These are phyloP conservation scores for Botrytis hyacinthi DNA, from an alignment of 2,329 filamentous ascomycete species.

Conservation along the genomic window DNA sequence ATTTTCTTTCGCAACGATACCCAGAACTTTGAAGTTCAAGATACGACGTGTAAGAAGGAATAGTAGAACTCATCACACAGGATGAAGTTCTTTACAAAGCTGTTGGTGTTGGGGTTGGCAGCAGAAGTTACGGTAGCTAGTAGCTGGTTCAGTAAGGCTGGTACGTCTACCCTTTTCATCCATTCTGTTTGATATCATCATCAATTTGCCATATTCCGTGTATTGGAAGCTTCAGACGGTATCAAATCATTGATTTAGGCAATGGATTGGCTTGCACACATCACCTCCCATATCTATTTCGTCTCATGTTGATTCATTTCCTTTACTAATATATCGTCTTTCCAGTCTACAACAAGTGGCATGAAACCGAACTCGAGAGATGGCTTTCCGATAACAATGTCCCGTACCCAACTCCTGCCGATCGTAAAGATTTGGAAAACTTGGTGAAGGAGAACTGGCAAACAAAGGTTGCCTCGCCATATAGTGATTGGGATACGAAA, in stretches of 20 bases:
- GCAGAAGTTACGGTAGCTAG: slow-evolving; percentile 68
- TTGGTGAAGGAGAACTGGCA: slow-evolving; percentile 92
- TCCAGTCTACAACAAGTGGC: slow-evolving; percentile 96
- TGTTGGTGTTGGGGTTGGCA: slow-evolving; percentile 70
- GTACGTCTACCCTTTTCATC: slow-evolving; percentile 52
- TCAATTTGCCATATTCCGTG: background rate
- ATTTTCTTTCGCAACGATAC: background rate
- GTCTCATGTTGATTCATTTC: background rate
- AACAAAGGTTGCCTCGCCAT: slow-evolving; percentile 68
- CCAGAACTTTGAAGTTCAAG: background rate
- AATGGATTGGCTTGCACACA: background rate
- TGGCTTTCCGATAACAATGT: slow-evolving; percentile 94
- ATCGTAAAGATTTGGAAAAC: slow-evolving; percentile 91
- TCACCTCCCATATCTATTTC: slow-evolving; percentile 2
- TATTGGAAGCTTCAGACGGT: slow-evolving; percentile 18
- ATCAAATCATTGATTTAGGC: background rate
- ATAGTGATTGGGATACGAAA: slow-evolving; percentile 71
- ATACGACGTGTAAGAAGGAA: background rate
- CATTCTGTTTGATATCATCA: background rate
- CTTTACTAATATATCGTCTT: slow-evolving; percentile 35
- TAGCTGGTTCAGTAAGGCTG: slow-evolving; percentile 82
- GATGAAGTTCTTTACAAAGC: slow-evolving; percentile 76
- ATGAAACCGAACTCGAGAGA: slow-evolving; percentile 93
- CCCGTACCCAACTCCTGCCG: slow-evolving; percentile 83
- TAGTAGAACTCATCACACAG: slow-evolving; percentile 3